Base-by-base conservation (phyloP, 352 stramenopile genomes). In the Pythium aphanidermatum region DNA sequence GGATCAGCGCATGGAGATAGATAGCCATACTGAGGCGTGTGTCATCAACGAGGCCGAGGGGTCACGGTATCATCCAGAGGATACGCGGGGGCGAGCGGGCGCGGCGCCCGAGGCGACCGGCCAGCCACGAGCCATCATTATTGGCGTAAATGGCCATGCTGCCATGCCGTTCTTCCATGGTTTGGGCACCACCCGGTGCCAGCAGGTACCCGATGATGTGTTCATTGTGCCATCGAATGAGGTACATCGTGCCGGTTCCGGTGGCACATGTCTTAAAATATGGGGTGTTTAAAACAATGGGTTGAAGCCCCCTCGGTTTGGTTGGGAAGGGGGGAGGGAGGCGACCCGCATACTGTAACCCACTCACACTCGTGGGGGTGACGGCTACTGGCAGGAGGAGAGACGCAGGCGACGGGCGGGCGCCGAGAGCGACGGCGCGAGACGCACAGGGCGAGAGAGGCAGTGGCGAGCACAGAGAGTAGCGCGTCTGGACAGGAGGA, bases 221-320 rank as follows among this genome's bases (percentile, higher is more conserved):
- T 23, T 23, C 26, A 32, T 32, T 8, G 28, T 32, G 13, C 28
- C 28, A 32, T 8, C n/a, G n/a, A n/a, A n/a, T n/a, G 8, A 27
- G 32, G 31, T 33, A 42, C 43, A 25, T 16, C 11, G 43, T 53
- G 33, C 46, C 46, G 1, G 1, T 53, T 4, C 10, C 27, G 3
- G 6, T 28, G 31, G 29, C 23, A 32, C 34, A 12, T 38, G 46
- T 42, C 30, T 33, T 21, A 25, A 28, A 26, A 25, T 40, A 40
- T n/a, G 6, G 23, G 39, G 42, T 34, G 47, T 55, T 55, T 55
- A 55, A 55, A 55, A 55, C 47, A 55, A 38, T 47, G 35, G 47
- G 47, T 55, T 55, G 47, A 55, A 55, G 47, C 46, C 46, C 28
- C 30, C 19, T 23, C 41, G n/a, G 24, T 46, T 55, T 55, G 47